Evolutionary conservation across 805 yeast species (phyloP).

Genomic region (Spathaspora hagerdaliae): DNA sequence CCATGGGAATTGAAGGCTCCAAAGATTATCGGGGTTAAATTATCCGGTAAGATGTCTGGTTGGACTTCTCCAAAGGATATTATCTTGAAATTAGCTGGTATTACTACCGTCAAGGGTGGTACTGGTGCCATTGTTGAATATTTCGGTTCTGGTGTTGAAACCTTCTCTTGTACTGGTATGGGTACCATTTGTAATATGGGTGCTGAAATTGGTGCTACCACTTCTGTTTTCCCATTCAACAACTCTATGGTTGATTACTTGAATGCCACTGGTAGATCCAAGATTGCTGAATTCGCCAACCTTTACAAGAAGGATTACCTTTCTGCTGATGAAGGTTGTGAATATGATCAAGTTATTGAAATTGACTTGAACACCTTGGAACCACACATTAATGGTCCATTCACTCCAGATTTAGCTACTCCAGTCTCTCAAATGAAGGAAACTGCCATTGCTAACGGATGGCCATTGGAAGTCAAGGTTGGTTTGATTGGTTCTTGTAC

Average conservation of each 20-base stretch:
- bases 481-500: slow-evolving; percentile 99
- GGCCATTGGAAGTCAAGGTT: slow-evolving; percentile 92
- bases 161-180: slow-evolving; percentile 97
- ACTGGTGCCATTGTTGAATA: slow-evolving; percentile 96
- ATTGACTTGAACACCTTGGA: slow-evolving; percentile 85
- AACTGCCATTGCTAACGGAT: slow-evolving; percentile 76
- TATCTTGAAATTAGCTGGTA: slow-evolving; percentile 88
- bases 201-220: slow-evolving; percentile 98
- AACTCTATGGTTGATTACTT: slow-evolving; percentile 84
- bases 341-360: slow-evolving; percentile 91
- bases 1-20: slow-evolving; percentile 99
- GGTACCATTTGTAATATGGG: slow-evolving; percentile 99
- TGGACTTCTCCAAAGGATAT: slow-evolving; percentile 98
- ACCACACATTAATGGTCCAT: slow-evolving; percentile 97
- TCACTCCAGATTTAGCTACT: slow-evolving; percentile 96
- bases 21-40: slow-evolving; percentile 88
- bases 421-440: slow-evolving; percentile 86
- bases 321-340: slow-evolving; percentile 87
- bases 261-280: slow-evolving; percentile 78
- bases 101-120: slow-evolving; percentile 96
- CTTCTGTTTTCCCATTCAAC: slow-evolving; percentile 96
- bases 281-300: slow-evolving; percentile 78
- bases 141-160: slow-evolving; percentile 91
- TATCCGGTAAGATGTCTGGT: slow-evolving; percentile 87
- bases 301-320: slow-evolving; percentile 60